Base-by-base conservation (phyloP, 2,329 filamentous ascomycete genomes). In the Plenodomus biglobosus region DNA sequence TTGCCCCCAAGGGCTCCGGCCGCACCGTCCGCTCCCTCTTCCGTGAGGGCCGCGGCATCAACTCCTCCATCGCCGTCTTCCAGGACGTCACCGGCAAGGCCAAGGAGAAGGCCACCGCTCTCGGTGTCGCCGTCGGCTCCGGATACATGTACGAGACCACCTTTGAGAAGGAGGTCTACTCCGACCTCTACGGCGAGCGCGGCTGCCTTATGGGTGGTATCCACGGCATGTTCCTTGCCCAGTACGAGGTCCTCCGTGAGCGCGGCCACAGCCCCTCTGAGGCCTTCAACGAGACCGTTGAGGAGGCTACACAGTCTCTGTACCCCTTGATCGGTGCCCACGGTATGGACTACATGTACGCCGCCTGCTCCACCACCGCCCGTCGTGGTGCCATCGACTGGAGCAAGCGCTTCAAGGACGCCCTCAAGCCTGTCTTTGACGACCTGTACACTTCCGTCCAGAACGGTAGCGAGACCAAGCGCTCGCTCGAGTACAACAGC, bases 281-380 rank as follows among this genome's bases (percentile, higher is more conserved):
- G 82, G 94, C 94, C 64, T 99, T 99, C 88, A 99, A 99, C 85
- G 94, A 99, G 90, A 99, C 94, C 64, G 94, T 99, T 64, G 94
- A 99, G 85, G 94, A 99, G 85, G 94, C 94, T 61, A 99, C 94
- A 44, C 94, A 99, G 85, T 90, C 85, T 63, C 83, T 99, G 72
- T 99, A 99, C 85, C 94, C 94, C 59, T 84, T 99, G 73, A 99
- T 99, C 72, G 94, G 92, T 73, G 85, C 84, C 78, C 88, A 97
- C 80, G 94, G 94, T 73, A 97, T 99, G 94, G 94, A 99, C 83
- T 99, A 95, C 91, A 99, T 99, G 94, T 99, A 95, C 82, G 92
- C 92, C 75, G 94, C 94, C 64, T 99, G 94, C 88, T 97, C 92
- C 58, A 99, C 94, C 74, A 99, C 94, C 50, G 94, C 94, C 72